Percentiles rank a stretch among this genome's conserved stretches.
These are phyloP conservation scores for Coccomyxa sp. DNA, from an alignment of 139 green algal genomes.

Conservation along the genomic window DNA sequence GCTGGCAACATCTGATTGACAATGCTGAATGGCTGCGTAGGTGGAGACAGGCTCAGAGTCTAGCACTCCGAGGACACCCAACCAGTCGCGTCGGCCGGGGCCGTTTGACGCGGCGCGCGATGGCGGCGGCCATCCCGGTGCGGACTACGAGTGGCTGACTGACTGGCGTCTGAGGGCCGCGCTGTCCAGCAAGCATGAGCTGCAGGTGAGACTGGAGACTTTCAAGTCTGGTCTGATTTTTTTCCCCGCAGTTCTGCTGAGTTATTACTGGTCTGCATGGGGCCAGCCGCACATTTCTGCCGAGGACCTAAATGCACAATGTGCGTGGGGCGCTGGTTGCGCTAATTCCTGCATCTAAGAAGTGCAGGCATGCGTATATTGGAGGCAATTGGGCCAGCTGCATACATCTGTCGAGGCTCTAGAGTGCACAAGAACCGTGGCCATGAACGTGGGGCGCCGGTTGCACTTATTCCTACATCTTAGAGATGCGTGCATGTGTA, in stretches of 20 bases:
- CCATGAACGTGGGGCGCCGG: not conserved
- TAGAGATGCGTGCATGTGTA: not conserved
- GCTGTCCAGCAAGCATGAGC: constrained; percentile 19
- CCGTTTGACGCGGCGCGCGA: not conserved
- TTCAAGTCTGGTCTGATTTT: not conserved
- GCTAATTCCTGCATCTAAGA: not conserved
- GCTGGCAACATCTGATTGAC: not conserved
- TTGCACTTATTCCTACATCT: not conserved
- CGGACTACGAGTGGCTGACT: constrained; percentile 27
- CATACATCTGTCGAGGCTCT: not conserved
- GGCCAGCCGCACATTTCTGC: not conserved
- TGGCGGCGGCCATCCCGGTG: not conserved
- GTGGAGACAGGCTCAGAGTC: constrained; percentile 13
- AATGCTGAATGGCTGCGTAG: not conserved
- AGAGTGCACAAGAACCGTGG: not conserved
- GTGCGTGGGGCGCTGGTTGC: not conserved
- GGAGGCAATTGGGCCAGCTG: not conserved
- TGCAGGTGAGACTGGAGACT: constrained; percentile 6
- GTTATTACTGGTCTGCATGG: not conserved
- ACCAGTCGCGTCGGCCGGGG: not conserved
- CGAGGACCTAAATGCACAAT: not conserved
- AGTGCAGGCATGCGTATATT: not conserved
- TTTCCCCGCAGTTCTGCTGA: not conserved
- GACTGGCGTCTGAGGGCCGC: constrained; percentile 49
- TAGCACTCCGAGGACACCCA: not conserved